Percentiles rank a stretch among this genome's conserved stretches.
Conservation (phyloP, 495 filamentous ascomycete genomes). For the Penicillium paradoxum region DNA sequence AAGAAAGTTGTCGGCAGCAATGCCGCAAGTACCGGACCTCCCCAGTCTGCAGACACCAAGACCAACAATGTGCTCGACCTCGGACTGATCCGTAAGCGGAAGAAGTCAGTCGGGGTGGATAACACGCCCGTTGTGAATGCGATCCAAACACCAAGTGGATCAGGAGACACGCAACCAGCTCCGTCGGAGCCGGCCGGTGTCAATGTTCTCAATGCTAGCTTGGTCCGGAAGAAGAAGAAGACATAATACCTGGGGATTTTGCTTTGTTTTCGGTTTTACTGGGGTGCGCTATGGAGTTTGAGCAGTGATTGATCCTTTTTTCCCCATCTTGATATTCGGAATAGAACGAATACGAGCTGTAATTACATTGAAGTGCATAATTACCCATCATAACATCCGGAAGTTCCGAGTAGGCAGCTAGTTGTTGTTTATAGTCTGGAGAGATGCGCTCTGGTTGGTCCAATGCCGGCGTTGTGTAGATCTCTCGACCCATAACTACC, state of each 20-base stretch:
- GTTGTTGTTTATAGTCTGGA: background rate
- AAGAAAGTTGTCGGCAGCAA: constrained; percentile 48
- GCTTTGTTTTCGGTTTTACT: background rate
- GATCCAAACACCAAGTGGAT: constrained; percentile 5
- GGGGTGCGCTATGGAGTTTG: background rate
- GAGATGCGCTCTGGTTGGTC: background rate
- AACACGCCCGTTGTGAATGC: constrained; percentile 8
- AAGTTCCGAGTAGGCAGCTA: background rate
- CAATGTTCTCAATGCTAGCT: constrained; percentile 52
- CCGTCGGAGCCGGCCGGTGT: constrained; percentile 33
- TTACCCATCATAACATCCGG: background rate
- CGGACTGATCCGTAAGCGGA: constrained; percentile 50
- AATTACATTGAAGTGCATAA: background rate
- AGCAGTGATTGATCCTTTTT: background rate
- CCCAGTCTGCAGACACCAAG: constrained; percentile 24
- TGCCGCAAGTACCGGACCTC: constrained; percentile 8
- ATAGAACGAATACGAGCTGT: background rate
- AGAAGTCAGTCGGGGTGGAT: constrained; percentile 38
- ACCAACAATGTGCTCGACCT: constrained; percentile 36
- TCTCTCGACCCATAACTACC: background rate
- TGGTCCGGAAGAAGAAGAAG: constrained; percentile 68
- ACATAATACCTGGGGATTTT: constrained; percentile 8
- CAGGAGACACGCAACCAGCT: constrained; percentile 27
- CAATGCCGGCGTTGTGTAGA: background rate
- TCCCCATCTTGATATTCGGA: background rate